Evolutionary conservation across 768 basidiomycete genomes (phyloP).

Genomic region (Panaeolus cyanescens): DNA sequence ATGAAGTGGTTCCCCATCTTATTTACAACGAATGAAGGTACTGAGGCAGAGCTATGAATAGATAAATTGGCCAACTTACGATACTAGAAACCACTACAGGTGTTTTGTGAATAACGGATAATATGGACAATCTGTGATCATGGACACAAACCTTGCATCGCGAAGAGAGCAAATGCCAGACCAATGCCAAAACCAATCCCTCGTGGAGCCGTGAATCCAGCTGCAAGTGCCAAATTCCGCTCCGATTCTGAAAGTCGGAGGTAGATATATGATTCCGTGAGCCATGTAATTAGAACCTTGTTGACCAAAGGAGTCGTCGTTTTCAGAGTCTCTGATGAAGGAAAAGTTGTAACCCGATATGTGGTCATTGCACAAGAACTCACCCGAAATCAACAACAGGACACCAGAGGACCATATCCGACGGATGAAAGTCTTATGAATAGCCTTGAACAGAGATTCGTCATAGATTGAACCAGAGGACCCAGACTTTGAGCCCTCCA

Average conservation of each 20-base stretch:
- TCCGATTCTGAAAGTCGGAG: constrained; percentile 36
- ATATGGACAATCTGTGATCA: background rate
- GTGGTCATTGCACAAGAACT: constrained; percentile 9
- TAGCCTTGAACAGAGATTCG: constrained; percentile 49
- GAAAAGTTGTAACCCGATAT: background rate
- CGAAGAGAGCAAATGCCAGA: constrained; percentile 55
- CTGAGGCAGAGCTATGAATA: background rate
- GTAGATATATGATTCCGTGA: constrained; percentile 49
- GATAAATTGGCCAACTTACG: constrained; percentile 24
- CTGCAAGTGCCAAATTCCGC: constrained; percentile 28
- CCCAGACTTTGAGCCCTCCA: no score
- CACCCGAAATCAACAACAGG: constrained; percentile 47
- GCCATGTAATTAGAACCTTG: constrained; percentile 62
- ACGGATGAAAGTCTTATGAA: constrained; percentile 46
- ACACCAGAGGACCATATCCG: constrained; percentile 50
- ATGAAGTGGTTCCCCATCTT: constrained; percentile 48
- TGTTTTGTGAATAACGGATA: background rate
- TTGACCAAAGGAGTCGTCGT: constrained; percentile 59
- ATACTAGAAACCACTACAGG: constrained; percentile 41
- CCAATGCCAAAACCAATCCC: constrained; percentile 67
- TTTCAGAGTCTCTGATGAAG: constrained; percentile 40
- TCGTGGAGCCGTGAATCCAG: constrained; percentile 34
- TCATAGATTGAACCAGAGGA: constrained; percentile 44
- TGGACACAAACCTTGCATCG: constrained; percentile 53
- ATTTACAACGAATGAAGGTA: background rate